Evolutionary conservation across 2,329 filamentous ascomycete species (phyloP).

Genomic region (Arthrocladium fulminans): DNA sequence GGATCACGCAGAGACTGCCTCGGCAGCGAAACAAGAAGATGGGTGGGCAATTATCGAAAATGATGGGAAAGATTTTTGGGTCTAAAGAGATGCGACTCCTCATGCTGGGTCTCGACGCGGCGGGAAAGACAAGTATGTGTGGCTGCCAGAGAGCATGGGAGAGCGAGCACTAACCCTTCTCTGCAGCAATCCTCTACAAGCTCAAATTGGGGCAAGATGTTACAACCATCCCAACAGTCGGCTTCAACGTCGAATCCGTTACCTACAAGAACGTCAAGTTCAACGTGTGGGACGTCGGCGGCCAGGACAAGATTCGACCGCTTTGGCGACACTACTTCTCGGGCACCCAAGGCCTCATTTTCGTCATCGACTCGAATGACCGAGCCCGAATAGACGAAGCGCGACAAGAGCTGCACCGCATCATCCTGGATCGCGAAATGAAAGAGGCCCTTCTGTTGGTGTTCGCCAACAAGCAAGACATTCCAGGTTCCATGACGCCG

Average conservation of each 20-base stretch:
- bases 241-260: conserved; percentile 99
- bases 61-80: conserved; percentile 98
- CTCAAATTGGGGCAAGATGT: conserved; percentile 97
- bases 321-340: conserved; percentile 99
- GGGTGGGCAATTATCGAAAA: conserved; percentile 88
- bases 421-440: conserved; percentile 98
- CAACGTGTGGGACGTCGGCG: conserved; percentile 99
- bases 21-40: conserved; percentile 45
- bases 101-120: conserved; percentile 95
- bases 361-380: conserved; percentile 99
- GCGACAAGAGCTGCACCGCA: conserved; percentile 90
- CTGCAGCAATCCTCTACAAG: conserved; percentile 81
- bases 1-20: conserved; percentile 2
- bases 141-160: not conserved
- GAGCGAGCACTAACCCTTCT: not conserved
- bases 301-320: conserved; percentile 99
- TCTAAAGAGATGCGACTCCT: conserved; percentile 98
- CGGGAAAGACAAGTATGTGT: conserved; percentile 76
- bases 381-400: conserved; percentile 96
- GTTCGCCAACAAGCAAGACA: conserved; percentile 99
- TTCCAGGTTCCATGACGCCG: conserved; percentile 70
- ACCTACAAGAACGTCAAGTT: conserved; percentile 99
- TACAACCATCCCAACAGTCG: conserved; percentile 95
- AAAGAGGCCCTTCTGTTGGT: conserved; percentile 93
- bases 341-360: conserved; percentile 99